Percentiles rank a stretch among this genome's conserved stretches.
Conservation (phyloP, 345 rosid species). For the Salix viminalis region DNA sequence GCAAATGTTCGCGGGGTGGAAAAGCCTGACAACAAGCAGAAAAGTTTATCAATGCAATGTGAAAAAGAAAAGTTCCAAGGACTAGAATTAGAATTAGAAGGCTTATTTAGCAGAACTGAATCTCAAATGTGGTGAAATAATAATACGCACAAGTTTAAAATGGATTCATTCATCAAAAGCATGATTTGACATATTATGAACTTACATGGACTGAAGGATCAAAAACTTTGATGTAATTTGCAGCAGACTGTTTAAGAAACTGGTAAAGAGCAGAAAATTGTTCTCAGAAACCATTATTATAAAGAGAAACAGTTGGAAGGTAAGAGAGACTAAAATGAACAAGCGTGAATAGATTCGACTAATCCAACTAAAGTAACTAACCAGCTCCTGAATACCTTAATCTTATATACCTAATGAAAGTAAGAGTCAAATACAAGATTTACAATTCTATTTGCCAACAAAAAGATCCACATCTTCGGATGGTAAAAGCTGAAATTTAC, state of each 20-base stretch:
- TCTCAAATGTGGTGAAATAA: slow-evolving; percentile 9
- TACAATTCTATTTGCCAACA: background rate
- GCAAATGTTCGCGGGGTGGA: slow-evolving; percentile 68
- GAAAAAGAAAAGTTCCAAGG: background rate
- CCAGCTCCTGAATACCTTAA: background rate
- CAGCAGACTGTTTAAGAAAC: slow-evolving; percentile 76
- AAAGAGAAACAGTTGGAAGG: background rate
- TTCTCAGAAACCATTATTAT: slow-evolving; percentile 11
- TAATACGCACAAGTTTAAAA: slow-evolving; percentile 1
- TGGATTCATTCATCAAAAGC: slow-evolving; percentile 4
- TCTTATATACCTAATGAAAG: background rate
- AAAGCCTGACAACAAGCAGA: slow-evolving; percentile 44
- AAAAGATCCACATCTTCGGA: background rate
- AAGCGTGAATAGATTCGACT: background rate
- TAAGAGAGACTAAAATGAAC: background rate
- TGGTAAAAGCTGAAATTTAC: background rate
- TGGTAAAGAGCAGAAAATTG: slow-evolving; percentile 28
- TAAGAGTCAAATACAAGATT: background rate
- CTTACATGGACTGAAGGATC: slow-evolving; percentile 84
- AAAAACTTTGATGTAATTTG: slow-evolving; percentile 56
- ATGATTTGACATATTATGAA: background rate
- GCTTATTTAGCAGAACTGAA: background rate
- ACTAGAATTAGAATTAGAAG: background rate
- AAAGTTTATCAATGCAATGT: slow-evolving; percentile 12
- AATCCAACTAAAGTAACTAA: background rate